These are phyloP conservation scores for Chlamydomonas reinhardtii DNA, from an alignment of 163 green algal species.

Conservation along the genomic window DNA sequence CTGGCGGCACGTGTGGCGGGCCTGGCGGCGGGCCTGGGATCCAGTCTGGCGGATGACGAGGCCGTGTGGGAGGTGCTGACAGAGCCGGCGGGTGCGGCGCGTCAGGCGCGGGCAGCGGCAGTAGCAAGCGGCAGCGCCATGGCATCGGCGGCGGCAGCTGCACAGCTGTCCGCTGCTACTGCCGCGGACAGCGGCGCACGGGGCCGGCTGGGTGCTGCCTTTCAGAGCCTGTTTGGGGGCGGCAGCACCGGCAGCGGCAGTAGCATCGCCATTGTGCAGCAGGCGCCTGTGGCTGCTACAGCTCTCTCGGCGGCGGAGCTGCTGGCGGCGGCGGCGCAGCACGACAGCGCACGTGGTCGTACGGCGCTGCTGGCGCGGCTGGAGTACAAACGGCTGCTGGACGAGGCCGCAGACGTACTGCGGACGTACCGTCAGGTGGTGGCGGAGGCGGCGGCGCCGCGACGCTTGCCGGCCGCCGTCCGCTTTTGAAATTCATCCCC, in stretches of 20 bases:
- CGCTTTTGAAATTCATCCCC: not conserved
- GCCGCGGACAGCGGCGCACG: too few species aligned
- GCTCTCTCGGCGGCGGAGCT: too few species aligned
- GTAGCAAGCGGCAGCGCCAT: not conserved
- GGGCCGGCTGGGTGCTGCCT: too few species aligned
- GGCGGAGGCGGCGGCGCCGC: not conserved
- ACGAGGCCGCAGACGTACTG: conserved; percentile 1
- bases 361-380: conserved; percentile 29
- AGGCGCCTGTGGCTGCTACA: too few species aligned
- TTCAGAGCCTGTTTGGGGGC: too few species aligned
- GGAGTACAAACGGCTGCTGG: conserved; percentile 33
- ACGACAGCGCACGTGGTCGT: conserved; percentile 3
- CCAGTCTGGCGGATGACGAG: not conserved
- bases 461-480: too few species aligned
- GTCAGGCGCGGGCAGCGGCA: not conserved
- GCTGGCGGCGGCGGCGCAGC: not conserved
- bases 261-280: too few species aligned
- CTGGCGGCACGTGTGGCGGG: not conserved
- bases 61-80: conserved; percentile 10
- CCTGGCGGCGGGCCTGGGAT: not conserved
- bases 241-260: too few species aligned
- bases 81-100: too few species aligned
- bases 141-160: not conserved
- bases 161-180: too few species aligned
- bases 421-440: not conserved